These are phyloP conservation scores for Ascochyta koolunga DNA, from an alignment of 2,329 filamentous ascomycete genomes.

Conservation along the genomic window DNA sequence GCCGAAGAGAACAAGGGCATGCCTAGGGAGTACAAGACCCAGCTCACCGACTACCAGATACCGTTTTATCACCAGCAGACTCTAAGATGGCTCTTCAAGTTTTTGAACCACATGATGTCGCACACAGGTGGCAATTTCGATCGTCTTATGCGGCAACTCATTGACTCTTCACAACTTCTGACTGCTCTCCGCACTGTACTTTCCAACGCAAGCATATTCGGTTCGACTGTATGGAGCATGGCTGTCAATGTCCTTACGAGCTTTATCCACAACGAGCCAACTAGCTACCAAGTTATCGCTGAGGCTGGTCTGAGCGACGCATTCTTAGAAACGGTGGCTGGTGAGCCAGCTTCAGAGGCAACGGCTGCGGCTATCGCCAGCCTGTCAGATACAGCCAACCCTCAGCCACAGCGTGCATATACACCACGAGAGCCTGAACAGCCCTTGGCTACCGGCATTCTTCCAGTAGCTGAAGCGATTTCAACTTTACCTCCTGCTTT, in stretches of 20 bases:
- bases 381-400: conserved; percentile 19
- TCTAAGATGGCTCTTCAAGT: conserved; percentile 91
- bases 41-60: conserved; percentile 89
- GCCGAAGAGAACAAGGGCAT: conserved; percentile 75
- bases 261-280: conserved; percentile 98
- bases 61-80: conserved; percentile 93
- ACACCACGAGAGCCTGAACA: conserved; percentile 32
- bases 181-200: conserved; percentile 81
- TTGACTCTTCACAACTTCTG: conserved; percentile 88
- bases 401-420: conserved; percentile 24
- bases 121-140: conserved; percentile 84
- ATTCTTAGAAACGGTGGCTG: conserved; percentile 80
- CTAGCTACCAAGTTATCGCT: conserved; percentile 93
- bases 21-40: conserved; percentile 72
- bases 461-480: conserved; percentile 89
- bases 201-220: conserved; percentile 78
- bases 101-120: conserved; percentile 93
- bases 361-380: conserved; percentile 20
- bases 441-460: conserved; percentile 70
- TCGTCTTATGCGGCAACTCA: conserved; percentile 86
- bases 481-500: conserved; percentile 84
- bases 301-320: conserved; percentile 90
- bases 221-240: conserved; percentile 94
- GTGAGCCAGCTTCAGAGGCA: conserved; percentile 37
- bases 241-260: conserved; percentile 89